Conservation (phyloP, 2,329 filamentous ascomycete genomes). For the Podosphaera fusca region DNA sequence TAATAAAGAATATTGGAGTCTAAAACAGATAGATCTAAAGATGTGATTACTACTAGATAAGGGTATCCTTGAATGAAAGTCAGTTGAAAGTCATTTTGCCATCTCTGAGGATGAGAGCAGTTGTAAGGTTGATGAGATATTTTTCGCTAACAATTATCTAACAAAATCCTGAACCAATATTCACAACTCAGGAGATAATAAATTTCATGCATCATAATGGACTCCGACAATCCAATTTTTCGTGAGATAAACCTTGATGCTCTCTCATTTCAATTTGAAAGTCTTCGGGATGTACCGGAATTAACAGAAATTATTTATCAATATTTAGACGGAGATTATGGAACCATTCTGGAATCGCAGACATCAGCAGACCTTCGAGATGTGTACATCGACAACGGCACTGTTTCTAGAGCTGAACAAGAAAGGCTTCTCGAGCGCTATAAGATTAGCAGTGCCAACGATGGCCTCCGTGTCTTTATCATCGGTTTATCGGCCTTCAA, state of each 20-base stretch:
- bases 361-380: conserved; percentile 11
- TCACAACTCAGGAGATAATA: too few relatives aligned
- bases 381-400: conserved; percentile 8
- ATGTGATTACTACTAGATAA: too few relatives aligned
- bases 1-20: too few relatives aligned
- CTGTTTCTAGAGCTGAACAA: conserved; percentile 4
- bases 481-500: conserved; percentile 47
- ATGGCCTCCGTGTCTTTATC: conserved; percentile 10
- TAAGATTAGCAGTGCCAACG: conserved; percentile 1
- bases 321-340: conserved; percentile 15
- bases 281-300: conserved; percentile 9
- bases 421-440: conserved; percentile 6
- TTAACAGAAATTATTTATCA: conserved; percentile 10
- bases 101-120: too few relatives aligned
- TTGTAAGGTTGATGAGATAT: too few relatives aligned
- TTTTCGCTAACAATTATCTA: too few relatives aligned
- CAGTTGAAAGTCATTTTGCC: too few relatives aligned
- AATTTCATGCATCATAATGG: too few relatives aligned
- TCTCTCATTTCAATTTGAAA: conserved; percentile 11
- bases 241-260: conserved; percentile 6
- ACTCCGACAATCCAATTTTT: too few relatives aligned
- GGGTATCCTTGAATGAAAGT: too few relatives aligned
- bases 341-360: conserved; percentile 10
- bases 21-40: too few relatives aligned
- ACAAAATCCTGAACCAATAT: too few relatives aligned